Conservation (phyloP, 768 basidiomycete genomes). For the Pisolithus microcarpus region DNA sequence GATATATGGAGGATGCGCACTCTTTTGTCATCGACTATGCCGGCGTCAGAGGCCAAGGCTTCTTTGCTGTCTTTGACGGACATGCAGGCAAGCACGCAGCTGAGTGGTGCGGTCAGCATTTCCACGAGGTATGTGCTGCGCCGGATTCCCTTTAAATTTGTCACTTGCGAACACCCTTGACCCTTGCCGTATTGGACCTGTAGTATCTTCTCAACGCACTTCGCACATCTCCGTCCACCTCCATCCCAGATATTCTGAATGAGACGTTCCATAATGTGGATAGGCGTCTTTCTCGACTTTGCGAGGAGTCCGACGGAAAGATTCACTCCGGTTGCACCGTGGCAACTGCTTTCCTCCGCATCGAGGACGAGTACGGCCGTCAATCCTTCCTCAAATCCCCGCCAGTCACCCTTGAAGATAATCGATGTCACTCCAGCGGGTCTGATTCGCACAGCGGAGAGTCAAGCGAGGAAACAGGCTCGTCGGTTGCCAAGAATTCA, state of each 20-base stretch:
- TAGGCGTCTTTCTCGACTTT: conserved; percentile 69
- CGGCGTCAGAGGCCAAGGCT: conserved; percentile 87
- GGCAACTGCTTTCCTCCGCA: conserved; percentile 88
- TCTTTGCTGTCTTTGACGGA: conserved; percentile 97
- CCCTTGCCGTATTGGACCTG: conserved; percentile 4
- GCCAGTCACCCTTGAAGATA: conserved; percentile 27
- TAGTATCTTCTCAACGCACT: conserved; percentile 67
- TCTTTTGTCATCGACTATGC: conserved; percentile 95
- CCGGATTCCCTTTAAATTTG: background rate
- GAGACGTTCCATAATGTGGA: conserved; percentile 94
- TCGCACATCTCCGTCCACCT: conserved; percentile 44
- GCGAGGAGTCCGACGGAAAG: conserved; percentile 82
- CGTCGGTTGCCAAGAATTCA: conserved; percentile 27
- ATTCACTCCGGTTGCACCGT: conserved; percentile 97
- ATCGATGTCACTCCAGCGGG: conserved; percentile 26
- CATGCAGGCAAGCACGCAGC: conserved; percentile 98
- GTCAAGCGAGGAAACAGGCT: conserved; percentile 29
- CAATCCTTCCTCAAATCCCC: conserved; percentile 54
- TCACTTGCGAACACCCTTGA: conserved; percentile 2
- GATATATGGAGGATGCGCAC: conserved; percentile 97
- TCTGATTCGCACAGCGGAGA: conserved; percentile 41
- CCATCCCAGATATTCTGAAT: conserved; percentile 86
- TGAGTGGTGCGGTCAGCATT: conserved; percentile 96
- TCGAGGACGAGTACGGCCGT: conserved; percentile 73
- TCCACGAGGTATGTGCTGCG: conserved; percentile 64